Evolutionary conservation across 768 basidiomycete species (phyloP).

Genomic region (Fistulinella prunicolor): DNA sequence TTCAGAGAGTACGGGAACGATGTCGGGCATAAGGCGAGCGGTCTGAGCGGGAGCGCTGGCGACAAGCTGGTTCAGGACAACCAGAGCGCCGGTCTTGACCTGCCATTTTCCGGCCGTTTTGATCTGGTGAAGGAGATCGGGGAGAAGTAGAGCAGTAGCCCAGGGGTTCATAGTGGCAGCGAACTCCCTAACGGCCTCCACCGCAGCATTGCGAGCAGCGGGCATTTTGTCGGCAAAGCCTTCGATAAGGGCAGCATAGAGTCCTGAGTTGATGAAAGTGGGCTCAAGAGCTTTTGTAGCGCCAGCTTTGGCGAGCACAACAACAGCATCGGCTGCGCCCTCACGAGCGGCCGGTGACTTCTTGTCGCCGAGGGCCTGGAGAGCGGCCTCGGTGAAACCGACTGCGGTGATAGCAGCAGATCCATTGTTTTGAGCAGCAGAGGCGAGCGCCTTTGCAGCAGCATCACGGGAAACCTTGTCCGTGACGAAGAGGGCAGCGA

Average conservation of each 20-base stretch:
- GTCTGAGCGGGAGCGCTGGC: slow-evolving; percentile 77
- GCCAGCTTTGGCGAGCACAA: slow-evolving; percentile 62
- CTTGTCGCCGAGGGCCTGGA: slow-evolving; percentile 92
- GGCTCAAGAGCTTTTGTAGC: slow-evolving; percentile 84
- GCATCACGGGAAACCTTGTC: slow-evolving; percentile 81
- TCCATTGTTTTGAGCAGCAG: slow-evolving; percentile 80
- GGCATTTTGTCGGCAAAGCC: slow-evolving; percentile 94
- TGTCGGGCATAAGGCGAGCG: slow-evolving; percentile 88
- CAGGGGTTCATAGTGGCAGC: slow-evolving; percentile 83
- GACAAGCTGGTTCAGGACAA: slow-evolving; percentile 84
- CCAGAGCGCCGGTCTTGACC: slow-evolving; percentile 85
- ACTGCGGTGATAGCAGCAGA: slow-evolving; percentile 68
- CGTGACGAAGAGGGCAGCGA: slow-evolving; percentile 73
- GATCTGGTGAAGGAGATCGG: slow-evolving; percentile 87
- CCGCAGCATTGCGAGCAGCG: slow-evolving; percentile 78
- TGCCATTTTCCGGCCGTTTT: slow-evolving; percentile 98
- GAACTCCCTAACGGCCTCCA: slow-evolving; percentile 77
- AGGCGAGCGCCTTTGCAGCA: slow-evolving; percentile 66
- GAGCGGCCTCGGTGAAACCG: slow-evolving; percentile 66
- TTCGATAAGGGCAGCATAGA: slow-evolving; percentile 86
- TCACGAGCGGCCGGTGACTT: slow-evolving; percentile 91
- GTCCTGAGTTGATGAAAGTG: slow-evolving; percentile 79
- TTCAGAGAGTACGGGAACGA: slow-evolving; percentile 90
- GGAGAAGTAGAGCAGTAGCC: slow-evolving; percentile 80
- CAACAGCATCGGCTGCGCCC: slow-evolving; percentile 75